phyloP scores from a whole-genome alignment of 2,329 filamentous ascomycete genomes.

The Coniochaeta sp. region DNA sequence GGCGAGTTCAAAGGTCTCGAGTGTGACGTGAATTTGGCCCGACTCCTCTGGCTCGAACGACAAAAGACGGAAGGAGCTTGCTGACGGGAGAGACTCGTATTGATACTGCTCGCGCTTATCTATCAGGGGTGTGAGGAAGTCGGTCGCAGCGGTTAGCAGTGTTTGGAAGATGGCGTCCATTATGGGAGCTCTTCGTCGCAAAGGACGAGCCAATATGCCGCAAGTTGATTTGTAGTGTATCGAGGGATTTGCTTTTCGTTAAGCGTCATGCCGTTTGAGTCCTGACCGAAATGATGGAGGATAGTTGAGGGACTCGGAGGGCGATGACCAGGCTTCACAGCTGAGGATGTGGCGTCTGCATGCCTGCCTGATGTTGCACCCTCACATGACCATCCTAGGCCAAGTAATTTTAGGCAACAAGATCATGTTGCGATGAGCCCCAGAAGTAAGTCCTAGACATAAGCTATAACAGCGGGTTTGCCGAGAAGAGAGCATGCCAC shows the following conservation, averaged over 20 bases:
- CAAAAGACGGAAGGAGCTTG: not conserved
- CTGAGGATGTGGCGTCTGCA: not conserved
- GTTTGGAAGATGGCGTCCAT: not conserved
- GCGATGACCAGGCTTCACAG: not conserved
- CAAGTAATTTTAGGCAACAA: not conserved
- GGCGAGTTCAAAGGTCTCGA: not conserved
- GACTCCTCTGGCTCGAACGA: not conserved
- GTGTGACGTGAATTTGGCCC: not conserved
- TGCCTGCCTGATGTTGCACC: not conserved
- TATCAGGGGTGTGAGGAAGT: not conserved
- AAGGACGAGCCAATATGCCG: no score
- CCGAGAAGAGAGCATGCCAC: no score
- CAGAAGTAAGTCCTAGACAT: no score
- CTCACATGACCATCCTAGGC: not conserved
- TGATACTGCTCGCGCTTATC: not conserved
- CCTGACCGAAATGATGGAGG: no score
- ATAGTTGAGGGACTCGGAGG: not conserved
- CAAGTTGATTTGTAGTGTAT: not conserved
- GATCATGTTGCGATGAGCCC: no score
- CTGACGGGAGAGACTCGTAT: not conserved
- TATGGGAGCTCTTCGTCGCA: no score
- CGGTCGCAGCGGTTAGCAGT: not conserved
- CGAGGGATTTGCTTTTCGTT: not conserved
- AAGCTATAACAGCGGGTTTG: no score
- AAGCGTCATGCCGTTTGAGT: not conserved